A percentile compares a stretch with the other conserved stretches of the same genome.
phyloP scores from a whole-genome alignment of 495 filamentous ascomycete genomes.

The Talaromyces adpressus region DNA sequence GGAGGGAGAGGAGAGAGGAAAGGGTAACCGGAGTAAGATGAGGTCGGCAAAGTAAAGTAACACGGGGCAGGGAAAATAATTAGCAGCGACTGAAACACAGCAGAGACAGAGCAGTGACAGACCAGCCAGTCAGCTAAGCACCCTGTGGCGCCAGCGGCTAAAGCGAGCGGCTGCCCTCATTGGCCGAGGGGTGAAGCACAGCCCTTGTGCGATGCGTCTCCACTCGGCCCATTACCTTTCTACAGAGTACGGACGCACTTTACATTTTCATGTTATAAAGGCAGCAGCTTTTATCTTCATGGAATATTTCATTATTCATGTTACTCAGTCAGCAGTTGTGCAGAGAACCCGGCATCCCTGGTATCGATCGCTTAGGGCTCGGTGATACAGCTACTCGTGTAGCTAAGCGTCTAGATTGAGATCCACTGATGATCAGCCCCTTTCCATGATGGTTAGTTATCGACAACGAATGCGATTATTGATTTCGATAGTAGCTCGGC shows the following conservation, averaged over 20 bases:
- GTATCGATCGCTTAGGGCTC: background rate
- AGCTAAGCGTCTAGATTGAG: background rate
- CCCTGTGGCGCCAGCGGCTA: background rate
- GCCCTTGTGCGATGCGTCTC: background rate
- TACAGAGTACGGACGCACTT: too few relatives aligned
- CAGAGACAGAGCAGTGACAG: background rate
- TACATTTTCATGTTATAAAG: background rate
- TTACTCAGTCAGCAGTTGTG: background rate
- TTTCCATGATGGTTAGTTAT: background rate
- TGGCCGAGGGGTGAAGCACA: background rate
- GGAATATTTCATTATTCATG: background rate
- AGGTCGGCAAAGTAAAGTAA: background rate
- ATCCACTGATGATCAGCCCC: background rate
- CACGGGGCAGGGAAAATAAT: conserved; percentile 5
- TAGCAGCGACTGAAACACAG: background rate
- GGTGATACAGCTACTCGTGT: background rate
- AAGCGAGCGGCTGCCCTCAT: background rate
- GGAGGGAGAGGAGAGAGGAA: background rate
- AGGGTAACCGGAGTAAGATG: background rate
- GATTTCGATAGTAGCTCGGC: background rate
- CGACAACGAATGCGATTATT: background rate
- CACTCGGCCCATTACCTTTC: background rate
- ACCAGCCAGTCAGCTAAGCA: background rate
- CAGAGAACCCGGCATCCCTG: background rate
- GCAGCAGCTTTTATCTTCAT: background rate